Base-by-base conservation (phyloP, 768 basidiomycete genomes). In the Amanita jacksonii region DNA sequence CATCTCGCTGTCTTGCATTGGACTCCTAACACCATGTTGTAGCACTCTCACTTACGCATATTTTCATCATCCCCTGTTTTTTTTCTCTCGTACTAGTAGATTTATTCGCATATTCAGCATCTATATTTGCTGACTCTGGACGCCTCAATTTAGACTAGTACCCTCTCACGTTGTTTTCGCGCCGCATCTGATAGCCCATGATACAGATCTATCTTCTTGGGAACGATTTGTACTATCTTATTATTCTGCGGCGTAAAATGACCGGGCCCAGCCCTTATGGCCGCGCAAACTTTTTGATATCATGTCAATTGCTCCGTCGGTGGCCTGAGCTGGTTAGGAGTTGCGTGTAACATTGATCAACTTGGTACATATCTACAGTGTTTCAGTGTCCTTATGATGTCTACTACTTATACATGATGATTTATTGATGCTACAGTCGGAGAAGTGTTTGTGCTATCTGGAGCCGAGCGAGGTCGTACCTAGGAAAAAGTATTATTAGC, bases 101-200 rank as follows among this genome's bases (percentile, higher is more conserved):
- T 28, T 6, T 28, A 28, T 12, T 28, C 27, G 12, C 27, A 28
- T 28, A 12, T 6, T 28, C 6, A 6, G 12, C 12, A 28, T 28
- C 27, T 48, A 51, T 51, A 36, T 47, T 30, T 38, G 44, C 47
- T 19, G 51, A 49, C 48, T 41, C 6, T 32, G 25, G n/a, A 13
- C 15, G 16, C 10, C 10, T 34, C 5, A 28, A 7, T 13, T 43
- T 16, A 13, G 27, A n/a, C 16, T 33, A 31, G n/a, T n/a, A n/a
- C n/a, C n/a, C n/a, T n/a, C n/a, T n/a, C n/a, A n/a, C n/a, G n/a
- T n/a, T n/a, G n/a, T n/a, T n/a, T n/a, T n/a, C n/a, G n/a, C n/a
- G n/a, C n/a, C n/a, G n/a, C n/a, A n/a, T n/a, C n/a, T n/a, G n/a
- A n/a, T n/a, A n/a, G n/a, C n/a, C n/a, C n/a, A n/a, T n/a, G n/a